Evolutionary conservation across 768 basidiomycete species (phyloP), one percentile per base, ranked within the genome.

Genomic region (Infundibulicybe gibba): DNA sequence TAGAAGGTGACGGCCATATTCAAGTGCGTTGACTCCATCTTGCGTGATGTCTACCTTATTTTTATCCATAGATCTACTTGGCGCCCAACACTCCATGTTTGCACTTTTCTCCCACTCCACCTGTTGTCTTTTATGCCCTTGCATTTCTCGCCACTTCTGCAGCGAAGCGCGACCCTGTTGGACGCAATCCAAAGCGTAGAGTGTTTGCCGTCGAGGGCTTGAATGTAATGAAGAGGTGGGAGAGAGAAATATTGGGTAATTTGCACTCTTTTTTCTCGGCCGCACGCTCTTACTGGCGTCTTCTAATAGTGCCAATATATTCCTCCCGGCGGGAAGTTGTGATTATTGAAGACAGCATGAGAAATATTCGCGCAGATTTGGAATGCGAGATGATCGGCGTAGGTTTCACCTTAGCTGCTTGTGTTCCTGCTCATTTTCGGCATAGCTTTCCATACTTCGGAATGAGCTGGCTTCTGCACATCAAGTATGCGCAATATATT

Each of bases 141-240:
- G 81, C 79, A 0, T 90, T 84, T 59, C 75, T 90, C 4, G 66
- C 88, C 34, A 85, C 80, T 53, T 75, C 77, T 4, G 67, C 78
- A 1, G 77, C 84, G 0, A 87, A 88, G 54, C 77, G 85, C 12
- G 87, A 91, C 55, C 76, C 83, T 0, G 78, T 85, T 0, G 90
- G 87, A 34, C 72, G 85, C 19, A 83, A 79, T 44, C 88, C 89
- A 3, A 87, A 84, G 66, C 74, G 83, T 49, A 81, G 78, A 40
- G 66, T 86, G 0, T 91, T 89, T 64, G 81, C 85, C 0, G 61
- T 61, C 5, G 87, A 86, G 50, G 89, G 86, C 0, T 61, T 75
- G 16, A 67, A 75, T 48, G 75, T 77, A 45, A 71, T 69, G 46
- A 82, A 77, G 56, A 56, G 42, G 5, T 49, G 69, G 41, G 61